A percentile compares a stretch with the other conserved stretches of the same genome.
These are phyloP conservation scores for Imleria badia DNA, from an alignment of 768 basidiomycete genomes.

Conservation along the genomic window DNA sequence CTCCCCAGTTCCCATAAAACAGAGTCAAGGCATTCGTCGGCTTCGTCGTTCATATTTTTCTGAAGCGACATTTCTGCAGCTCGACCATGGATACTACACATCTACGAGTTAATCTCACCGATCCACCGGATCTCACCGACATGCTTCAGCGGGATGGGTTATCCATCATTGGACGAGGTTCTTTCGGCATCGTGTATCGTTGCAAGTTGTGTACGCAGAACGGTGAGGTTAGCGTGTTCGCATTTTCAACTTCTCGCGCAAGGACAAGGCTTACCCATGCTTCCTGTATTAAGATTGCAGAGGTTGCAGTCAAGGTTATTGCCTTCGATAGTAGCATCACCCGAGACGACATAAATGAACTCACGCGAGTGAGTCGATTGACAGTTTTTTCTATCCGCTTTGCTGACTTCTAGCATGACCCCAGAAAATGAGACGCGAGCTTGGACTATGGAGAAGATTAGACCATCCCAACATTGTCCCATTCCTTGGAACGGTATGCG, in stretches of 20 bases:
- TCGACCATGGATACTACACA: no score
- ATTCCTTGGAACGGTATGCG: not conserved
- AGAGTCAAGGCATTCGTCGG: no score
- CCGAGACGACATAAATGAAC: not conserved
- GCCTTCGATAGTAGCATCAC: not conserved
- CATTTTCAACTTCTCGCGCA: no score
- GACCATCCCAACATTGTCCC: slow-evolving; percentile 11
- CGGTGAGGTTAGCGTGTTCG: not conserved
- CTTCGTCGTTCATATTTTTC: no score
- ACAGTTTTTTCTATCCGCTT: not conserved
- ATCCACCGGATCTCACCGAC: not conserved
- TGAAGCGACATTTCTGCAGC: no score
- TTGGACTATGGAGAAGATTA: slow-evolving; percentile 5
- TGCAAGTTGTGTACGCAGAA: not conserved
- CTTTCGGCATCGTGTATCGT: not conserved
- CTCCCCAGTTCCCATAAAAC: no score
- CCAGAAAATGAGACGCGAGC: slow-evolving; percentile 5
- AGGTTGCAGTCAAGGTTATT: slow-evolving; percentile 10
- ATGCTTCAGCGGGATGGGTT: not conserved
- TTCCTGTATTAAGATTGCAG: not conserved
- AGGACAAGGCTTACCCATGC: not conserved
- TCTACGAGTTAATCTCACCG: not conserved
- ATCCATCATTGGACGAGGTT: not conserved
- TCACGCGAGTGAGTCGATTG: not conserved
- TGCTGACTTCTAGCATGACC: not conserved